These are phyloP conservation scores for Puccinia hordei DNA, from an alignment of 1,284 basidiomycete species.

Conservation along the genomic window DNA sequence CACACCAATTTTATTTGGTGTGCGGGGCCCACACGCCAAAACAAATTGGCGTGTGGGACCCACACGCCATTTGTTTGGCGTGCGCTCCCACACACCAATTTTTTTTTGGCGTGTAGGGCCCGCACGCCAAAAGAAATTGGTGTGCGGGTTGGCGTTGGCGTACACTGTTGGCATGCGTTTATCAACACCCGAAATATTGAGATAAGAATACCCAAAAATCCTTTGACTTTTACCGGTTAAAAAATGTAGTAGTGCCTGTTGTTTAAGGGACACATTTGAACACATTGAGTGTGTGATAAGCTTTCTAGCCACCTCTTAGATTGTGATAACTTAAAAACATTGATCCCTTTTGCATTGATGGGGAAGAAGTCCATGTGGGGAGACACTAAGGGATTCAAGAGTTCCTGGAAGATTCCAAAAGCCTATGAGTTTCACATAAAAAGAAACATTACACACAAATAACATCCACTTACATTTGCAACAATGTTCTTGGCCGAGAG, in stretches of 20 bases:
- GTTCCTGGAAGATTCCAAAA: not conserved
- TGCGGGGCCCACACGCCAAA: too few species aligned
- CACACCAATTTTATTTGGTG: too few species aligned
- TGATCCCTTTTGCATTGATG: not conserved
- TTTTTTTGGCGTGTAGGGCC: too few species aligned
- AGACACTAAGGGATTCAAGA: not conserved
- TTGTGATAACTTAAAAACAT: conserved; percentile 18
- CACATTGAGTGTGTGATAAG: not conserved
- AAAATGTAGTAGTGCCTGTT: conserved; percentile 7
- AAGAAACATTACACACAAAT: not conserved
- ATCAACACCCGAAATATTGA: too few species aligned
- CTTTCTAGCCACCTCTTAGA: not conserved
- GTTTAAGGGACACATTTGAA: not conserved
- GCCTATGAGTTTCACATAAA: not conserved
- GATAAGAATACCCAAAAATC: too few species aligned
- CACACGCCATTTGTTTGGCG: too few species aligned
- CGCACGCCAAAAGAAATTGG: too few species aligned
- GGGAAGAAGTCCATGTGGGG: not conserved
- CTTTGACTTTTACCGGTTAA: conserved; percentile 7
- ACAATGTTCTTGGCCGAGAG: not conserved
- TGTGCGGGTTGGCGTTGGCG: too few species aligned
- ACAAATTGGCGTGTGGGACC: too few species aligned
- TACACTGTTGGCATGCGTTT: too few species aligned
- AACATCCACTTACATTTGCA: not conserved
- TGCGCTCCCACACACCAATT: too few species aligned